Evolutionary conservation across 495 filamentous ascomycete species (phyloP).

Genomic region (Podospora pseudocomata): DNA sequence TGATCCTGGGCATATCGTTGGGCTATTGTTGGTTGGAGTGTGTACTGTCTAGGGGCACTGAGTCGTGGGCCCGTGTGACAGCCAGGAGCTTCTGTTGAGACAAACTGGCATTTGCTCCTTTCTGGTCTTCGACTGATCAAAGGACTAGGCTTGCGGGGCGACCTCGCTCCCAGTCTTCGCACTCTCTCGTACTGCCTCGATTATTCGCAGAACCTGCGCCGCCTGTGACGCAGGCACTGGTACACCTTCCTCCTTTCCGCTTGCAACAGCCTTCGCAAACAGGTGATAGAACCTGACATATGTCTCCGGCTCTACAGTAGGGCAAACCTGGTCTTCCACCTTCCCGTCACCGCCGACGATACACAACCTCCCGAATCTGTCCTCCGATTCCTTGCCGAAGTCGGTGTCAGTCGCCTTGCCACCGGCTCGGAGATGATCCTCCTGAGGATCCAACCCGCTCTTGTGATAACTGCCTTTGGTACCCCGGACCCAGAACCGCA

Average conservation of each 20-base stretch:
- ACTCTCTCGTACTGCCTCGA: conserved; percentile 70
- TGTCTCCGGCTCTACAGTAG: conserved; percentile 65
- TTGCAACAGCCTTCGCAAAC: conserved; percentile 62
- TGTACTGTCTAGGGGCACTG: too few relatives aligned
- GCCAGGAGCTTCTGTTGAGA: neutral
- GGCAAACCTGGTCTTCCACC: conserved; percentile 42
- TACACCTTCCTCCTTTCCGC: conserved; percentile 54
- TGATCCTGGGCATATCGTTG: too few relatives aligned
- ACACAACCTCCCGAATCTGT: conserved; percentile 41
- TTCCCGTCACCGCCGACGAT: conserved; percentile 37
- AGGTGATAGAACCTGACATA: conserved; percentile 70
- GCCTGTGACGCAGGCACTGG: conserved; percentile 72
- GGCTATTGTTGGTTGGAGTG: too few relatives aligned
- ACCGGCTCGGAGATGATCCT: conserved; percentile 72
- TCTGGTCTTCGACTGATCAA: neutral
- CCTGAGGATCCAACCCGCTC: conserved; percentile 73
- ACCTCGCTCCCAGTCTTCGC: conserved; percentile 61
- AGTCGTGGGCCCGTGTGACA: too few relatives aligned
- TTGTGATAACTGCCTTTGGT: conserved; percentile 80
- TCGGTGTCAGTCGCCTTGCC: conserved; percentile 58
- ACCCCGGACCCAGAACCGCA: conserved; percentile 78
- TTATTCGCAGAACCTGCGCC: conserved; percentile 65
- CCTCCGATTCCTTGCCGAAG: conserved; percentile 62
- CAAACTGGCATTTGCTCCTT: neutral
- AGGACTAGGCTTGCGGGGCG: conserved; percentile 8